These are phyloP conservation scores for Diddensiella caesifluorescens DNA, from an alignment of 805 yeast species.

Conservation along the genomic window DNA sequence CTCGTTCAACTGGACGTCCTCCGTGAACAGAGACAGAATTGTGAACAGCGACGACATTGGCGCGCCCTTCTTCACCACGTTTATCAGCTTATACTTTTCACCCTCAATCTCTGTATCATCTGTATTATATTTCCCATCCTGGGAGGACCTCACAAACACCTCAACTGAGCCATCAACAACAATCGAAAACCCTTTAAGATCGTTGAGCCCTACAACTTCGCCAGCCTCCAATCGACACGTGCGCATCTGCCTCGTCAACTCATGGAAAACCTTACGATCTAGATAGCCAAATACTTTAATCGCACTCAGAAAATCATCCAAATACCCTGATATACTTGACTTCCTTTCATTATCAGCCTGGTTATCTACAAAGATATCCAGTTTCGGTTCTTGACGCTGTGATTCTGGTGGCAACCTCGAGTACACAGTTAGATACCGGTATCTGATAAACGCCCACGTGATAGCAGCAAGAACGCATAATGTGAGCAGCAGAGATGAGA, in stretches of 20 bases:
- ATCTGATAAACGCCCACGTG: conserved; percentile 49
- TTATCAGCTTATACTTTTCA: conserved; percentile 64
- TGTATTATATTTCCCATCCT: neutral
- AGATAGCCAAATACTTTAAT: conserved; percentile 91
- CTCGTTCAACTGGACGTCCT: conserved; percentile 31
- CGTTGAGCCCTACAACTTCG: conserved; percentile 69
- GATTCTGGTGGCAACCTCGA: conserved; percentile 49
- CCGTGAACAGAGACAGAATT: conserved; percentile 69
- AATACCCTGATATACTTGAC: conserved; percentile 8
- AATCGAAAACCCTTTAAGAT: conserved; percentile 77
- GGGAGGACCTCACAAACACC: conserved; percentile 55
- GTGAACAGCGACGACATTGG: conserved; percentile 81
- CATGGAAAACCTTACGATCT: conserved; percentile 87
- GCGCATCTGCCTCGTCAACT: conserved; percentile 83
- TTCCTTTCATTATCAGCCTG: conserved; percentile 34
- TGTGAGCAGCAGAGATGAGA: conserved; percentile 18
- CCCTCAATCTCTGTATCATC: conserved; percentile 36
- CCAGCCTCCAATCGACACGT: conserved; percentile 76
- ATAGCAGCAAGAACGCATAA: conserved; percentile 31
- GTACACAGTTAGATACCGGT: conserved; percentile 58
- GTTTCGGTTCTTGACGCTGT: conserved; percentile 39
- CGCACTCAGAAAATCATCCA: conserved; percentile 60
- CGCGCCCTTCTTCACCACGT: conserved; percentile 75
- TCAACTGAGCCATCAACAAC: conserved; percentile 89
- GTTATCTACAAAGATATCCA: conserved; percentile 43